Evolutionary conservation across 225 moss, liverwort and hornwort species (phyloP), one percentile per base, ranked within the genome.

Genomic region (Anthoceros angustus): DNA sequence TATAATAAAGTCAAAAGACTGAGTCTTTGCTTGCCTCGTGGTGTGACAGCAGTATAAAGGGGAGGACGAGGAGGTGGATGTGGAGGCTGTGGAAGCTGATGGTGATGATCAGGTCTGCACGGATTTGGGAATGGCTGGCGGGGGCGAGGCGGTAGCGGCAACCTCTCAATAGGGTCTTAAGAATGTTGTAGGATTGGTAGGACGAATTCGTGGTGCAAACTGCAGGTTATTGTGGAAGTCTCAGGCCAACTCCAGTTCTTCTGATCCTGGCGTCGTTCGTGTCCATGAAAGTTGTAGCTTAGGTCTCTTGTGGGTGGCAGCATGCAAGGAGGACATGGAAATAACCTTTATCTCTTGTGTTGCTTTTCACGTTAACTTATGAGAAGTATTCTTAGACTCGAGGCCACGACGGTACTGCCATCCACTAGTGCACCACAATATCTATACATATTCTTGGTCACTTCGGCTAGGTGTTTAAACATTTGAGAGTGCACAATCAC

Each of bases 41-140:
- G 55, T 55, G 55, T 55, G 55, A 55, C 23, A 3, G 55, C 55
- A 55, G 55, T 55, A 55, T 55, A 55, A 55, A 55, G 55, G 55
- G 18, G 55, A 55, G 55, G 55, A 55, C 55, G 55, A 55, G 55
- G 55, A 55, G 6, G 55, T 55, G 12, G 55, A 55, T 55, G 55
- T 55, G 55, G 55, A 55, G 18, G 55, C 55, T 18, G 55, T 55
- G n/a, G 55, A 55, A 55, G 55, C 55, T 18, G 55, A 55, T 55
- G 55, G 55, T 6, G 55, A 55, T 55, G 55, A 55, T 5, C 55
- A 55, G 55, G n/a, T 55, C 7, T 55, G 55, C 55, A 55, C 55
- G n/a, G 55, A 55, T 23, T 55, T 55, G 55, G 55, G 55, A 15
- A 55, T 55, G 55, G 55, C 55, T 7, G 55, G 55, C 18, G 23